phyloP scores from a whole-genome alignment of 805 yeast genomes.

The Candida rishiriensis region DNA sequence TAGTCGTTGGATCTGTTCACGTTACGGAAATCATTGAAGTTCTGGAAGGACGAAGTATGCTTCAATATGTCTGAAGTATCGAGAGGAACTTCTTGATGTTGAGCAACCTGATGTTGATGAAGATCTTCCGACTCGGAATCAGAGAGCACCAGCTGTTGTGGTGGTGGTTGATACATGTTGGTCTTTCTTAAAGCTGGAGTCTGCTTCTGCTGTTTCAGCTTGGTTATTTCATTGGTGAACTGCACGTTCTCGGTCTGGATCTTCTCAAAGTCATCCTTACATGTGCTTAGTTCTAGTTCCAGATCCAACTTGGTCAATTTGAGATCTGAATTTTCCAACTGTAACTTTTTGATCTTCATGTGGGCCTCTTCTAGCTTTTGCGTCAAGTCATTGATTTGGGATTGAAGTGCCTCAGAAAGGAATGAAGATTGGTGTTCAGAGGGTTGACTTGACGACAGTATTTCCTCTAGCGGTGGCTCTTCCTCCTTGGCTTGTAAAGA shows the following conservation, averaged over 20 bases:
- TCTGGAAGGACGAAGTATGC: slow-evolving; percentile 20
- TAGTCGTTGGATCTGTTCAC: slow-evolving; percentile 26
- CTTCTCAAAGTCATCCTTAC: slow-evolving; percentile 30
- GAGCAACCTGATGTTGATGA: too few relatives aligned
- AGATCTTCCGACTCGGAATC: slow-evolving; percentile 16
- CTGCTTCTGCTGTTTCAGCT: slow-evolving; percentile 22
- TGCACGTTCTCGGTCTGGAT: slow-evolving; percentile 15
- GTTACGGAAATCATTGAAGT: slow-evolving; percentile 20
- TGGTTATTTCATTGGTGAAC: slow-evolving; percentile 12
- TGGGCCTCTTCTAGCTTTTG: slow-evolving; percentile 22
- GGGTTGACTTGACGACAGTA: slow-evolving; percentile 10
- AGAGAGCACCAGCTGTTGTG: slow-evolving; percentile 24
- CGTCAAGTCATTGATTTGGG: slow-evolving; percentile 31
- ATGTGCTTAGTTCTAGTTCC: slow-evolving; percentile 34
- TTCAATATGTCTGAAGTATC: slow-evolving; percentile 3
- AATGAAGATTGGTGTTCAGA: slow-evolving; percentile 21
- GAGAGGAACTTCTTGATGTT: too few relatives aligned
- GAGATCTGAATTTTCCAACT: slow-evolving; percentile 23
- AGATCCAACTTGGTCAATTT: slow-evolving; percentile 27
- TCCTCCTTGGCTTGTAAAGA: background rate
- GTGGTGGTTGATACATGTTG: slow-evolving; percentile 4
- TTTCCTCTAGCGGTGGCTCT: slow-evolving; percentile 14
- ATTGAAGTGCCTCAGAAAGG: slow-evolving; percentile 24
- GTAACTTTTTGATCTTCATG: slow-evolving; percentile 7
- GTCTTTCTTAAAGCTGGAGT: slow-evolving; percentile 29